A percentile compares a stretch with the other conserved stretches of the same genome.
Conservation (phyloP, 2,329 filamentous ascomycete species). For the Aspergillus chevalieri region DNA sequence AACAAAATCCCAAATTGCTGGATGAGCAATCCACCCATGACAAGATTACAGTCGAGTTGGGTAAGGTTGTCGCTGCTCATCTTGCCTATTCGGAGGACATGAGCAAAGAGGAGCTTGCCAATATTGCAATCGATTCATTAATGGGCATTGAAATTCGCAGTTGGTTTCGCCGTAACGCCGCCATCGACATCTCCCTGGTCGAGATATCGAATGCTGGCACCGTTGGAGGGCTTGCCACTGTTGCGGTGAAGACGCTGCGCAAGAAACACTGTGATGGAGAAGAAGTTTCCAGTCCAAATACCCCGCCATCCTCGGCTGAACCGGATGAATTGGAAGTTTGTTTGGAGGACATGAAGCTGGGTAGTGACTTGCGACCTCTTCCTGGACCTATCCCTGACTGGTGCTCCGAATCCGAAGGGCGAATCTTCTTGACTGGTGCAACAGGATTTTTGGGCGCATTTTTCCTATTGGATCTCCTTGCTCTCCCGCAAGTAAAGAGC, state of each 20-base stretch:
- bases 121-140: slow-evolving; percentile 21
- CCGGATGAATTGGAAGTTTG: slow-evolving; percentile 1
- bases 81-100: slow-evolving; percentile 8
- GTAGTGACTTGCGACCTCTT: slow-evolving; percentile 2
- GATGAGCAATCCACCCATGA: slow-evolving; percentile 5
- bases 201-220: slow-evolving; percentile 42
- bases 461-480: slow-evolving; percentile 4
- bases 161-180: slow-evolving; percentile 19
- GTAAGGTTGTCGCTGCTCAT: slow-evolving; percentile 7
- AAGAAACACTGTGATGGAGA: slow-evolving; percentile 7
- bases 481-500: slow-evolving; percentile 4
- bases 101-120: slow-evolving; percentile 16
- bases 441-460: slow-evolving; percentile 12
- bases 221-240: slow-evolving; percentile 9
- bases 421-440: slow-evolving; percentile 10
- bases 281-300: background rate
- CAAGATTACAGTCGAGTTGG: slow-evolving; percentile 6
- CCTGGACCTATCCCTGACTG: slow-evolving; percentile 1
- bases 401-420: slow-evolving; percentile 6
- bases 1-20: slow-evolving; percentile 3
- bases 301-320: background rate
- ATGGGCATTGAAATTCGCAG: slow-evolving; percentile 25
- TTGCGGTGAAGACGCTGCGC: slow-evolving; percentile 10
- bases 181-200: slow-evolving; percentile 43
- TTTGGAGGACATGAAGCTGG: slow-evolving; percentile 5